Conservation (phyloP, 345 rosid species). For the Nephelium lappaceum region DNA sequence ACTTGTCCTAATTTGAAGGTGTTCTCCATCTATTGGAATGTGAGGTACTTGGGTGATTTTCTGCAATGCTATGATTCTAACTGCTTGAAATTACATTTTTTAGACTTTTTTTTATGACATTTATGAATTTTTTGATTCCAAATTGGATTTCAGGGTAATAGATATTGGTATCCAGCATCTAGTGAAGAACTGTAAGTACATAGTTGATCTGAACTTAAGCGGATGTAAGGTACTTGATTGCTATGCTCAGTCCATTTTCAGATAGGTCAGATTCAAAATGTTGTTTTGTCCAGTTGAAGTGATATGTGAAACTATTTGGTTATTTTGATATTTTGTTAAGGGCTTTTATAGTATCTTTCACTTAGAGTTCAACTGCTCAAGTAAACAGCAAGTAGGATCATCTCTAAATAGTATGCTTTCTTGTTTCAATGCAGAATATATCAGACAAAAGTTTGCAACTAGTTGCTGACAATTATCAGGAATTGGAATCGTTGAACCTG, state of each 20-base stretch:
- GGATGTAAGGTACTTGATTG: conserved; percentile 80
- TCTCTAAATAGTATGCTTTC: conserved; percentile 20
- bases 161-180: conserved; percentile 62
- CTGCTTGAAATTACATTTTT: conserved; percentile 8
- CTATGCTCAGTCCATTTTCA: conserved; percentile 10
- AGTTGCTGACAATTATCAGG: conserved; percentile 69
- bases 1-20: conserved; percentile 66
- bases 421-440: conserved; percentile 53
- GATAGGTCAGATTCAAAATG: not conserved
- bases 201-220: conserved; percentile 80
- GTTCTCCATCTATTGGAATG: conserved; percentile 91
- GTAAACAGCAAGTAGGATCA: not conserved
- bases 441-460: conserved; percentile 72
- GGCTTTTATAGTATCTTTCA: not conserved
- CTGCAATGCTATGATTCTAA: conserved; percentile 5
- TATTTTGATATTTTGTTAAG: not conserved
- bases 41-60: conserved; percentile 55
- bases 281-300: not conserved
- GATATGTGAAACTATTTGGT: not conserved
- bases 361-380: conserved; percentile 3
- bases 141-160: conserved; percentile 62
- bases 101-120: conserved; percentile 8
- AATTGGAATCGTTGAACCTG: conserved; percentile 64
- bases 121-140: conserved; percentile 14
- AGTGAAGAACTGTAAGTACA: conserved; percentile 62